Evolutionary conservation across 768 basidiomycete species (phyloP).

Genomic region (Suillus subalutaceus): DNA sequence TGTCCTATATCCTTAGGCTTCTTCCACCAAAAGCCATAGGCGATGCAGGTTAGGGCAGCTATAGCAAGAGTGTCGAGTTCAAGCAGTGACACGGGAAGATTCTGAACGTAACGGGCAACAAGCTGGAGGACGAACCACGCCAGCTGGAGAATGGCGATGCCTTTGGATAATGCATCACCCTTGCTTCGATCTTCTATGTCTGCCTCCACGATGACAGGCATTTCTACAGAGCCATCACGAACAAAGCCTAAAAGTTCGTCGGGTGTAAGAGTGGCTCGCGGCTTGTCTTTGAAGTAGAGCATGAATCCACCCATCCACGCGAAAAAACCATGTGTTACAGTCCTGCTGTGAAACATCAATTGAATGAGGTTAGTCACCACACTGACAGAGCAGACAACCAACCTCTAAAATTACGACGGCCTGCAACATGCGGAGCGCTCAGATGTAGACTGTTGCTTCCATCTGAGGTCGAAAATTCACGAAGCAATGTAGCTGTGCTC

Average conservation of each 20-base stretch:
- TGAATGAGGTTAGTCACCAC: neutral
- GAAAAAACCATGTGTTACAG: slow-evolving; percentile 20
- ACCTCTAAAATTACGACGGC: too few species aligned
- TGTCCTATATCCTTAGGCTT: slow-evolving; percentile 40
- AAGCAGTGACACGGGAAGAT: slow-evolving; percentile 37
- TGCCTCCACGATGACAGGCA: slow-evolving; percentile 11
- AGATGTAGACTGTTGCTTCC: neutral
- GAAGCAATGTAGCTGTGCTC: neutral
- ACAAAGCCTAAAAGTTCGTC: neutral
- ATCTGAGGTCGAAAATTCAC: neutral
- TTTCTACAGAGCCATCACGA: neutral
- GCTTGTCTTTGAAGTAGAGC: slow-evolving; percentile 5
- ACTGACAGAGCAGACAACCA: neutral
- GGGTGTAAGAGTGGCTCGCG: slow-evolving; percentile 7
- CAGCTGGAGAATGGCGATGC: slow-evolving; percentile 35
- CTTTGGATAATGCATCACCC: slow-evolving; percentile 38
- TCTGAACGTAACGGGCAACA: slow-evolving; percentile 25
- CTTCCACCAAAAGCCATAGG: slow-evolving; percentile 41
- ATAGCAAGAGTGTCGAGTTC: slow-evolving; percentile 42
- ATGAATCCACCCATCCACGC: slow-evolving; percentile 27
- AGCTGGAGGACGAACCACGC: slow-evolving; percentile 39
- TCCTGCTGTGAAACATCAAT: neutral
- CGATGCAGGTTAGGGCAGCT: slow-evolving; percentile 31
- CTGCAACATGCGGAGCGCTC: neutral
- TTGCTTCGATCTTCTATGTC: slow-evolving; percentile 33